Evolutionary conservation across 1,139 yeast species (phyloP).

Genomic region (Geotrichum bryndzae): DNA sequence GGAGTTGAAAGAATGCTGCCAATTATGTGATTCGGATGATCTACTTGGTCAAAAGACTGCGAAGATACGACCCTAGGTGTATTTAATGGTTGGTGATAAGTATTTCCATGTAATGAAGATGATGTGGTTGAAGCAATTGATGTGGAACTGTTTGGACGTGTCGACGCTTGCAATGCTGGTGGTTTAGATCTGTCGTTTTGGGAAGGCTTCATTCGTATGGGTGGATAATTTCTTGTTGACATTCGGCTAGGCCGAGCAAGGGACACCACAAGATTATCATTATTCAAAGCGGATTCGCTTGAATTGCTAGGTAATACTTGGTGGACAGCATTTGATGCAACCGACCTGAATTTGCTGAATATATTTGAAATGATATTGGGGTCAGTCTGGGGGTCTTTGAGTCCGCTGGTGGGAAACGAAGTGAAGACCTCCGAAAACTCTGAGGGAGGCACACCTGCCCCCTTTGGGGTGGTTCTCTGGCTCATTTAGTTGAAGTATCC

Average conservation of each 20-base stretch:
- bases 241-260: conserved; percentile 6
- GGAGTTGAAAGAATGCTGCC: not conserved
- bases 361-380: conserved; percentile 24
- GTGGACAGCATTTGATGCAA: conserved; percentile 29
- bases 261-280: not conserved
- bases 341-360: conserved; percentile 28
- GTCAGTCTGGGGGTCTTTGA: conserved; percentile 25
- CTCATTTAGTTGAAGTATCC: conserved; percentile 4
- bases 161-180: not conserved
- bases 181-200: not conserved
- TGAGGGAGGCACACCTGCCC: not conserved
- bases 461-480: not conserved
- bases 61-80: not conserved
- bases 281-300: not conserved
- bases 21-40: not conserved
- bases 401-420: conserved; percentile 28
- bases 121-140: not conserved
- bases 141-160: not conserved
- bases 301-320: conserved; percentile 23
- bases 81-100: not conserved
- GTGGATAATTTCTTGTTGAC: not conserved
- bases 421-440: conserved; percentile 21
- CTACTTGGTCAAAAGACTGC: not conserved
- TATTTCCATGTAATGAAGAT: not conserved
- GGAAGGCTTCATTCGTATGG: not conserved